A percentile compares a stretch with the other conserved stretches of the same genome.
Evolutionary conservation across 2,329 filamentous ascomycete genomes (phyloP).

Genomic region (Diaporthe sp.): DNA sequence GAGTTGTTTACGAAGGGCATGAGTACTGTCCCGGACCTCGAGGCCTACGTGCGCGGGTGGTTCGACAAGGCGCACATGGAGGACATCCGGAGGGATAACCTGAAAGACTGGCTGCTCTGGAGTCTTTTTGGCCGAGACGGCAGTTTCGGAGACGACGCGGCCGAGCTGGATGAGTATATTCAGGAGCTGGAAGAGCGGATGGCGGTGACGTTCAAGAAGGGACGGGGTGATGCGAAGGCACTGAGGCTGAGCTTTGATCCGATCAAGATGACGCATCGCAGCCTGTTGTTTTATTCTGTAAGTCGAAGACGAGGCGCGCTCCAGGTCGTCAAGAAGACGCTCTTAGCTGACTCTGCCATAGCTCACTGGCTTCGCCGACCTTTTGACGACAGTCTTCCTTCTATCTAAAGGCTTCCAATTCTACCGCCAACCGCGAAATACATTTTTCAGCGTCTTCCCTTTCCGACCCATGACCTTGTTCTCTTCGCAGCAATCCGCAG

Average conservation of each 20-base stretch:
- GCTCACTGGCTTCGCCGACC: conserved; percentile 33
- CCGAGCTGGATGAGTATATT: conserved; percentile 41
- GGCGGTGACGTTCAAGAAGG: conserved; percentile 26
- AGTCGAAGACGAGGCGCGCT: conserved; percentile 30
- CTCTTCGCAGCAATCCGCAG: neutral
- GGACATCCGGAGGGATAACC: conserved; percentile 42
- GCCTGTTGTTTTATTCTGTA: conserved; percentile 27
- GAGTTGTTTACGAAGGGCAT: conserved; percentile 35
- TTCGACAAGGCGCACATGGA: conserved; percentile 40
- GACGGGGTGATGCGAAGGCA: conserved; percentile 40
- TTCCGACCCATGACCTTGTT: conserved; percentile 37
- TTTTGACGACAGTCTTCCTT: conserved; percentile 15
- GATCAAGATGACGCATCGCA: conserved; percentile 40
- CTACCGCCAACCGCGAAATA: conserved; percentile 42
- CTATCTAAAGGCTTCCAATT: conserved; percentile 41
- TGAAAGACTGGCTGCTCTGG: conserved; percentile 45
- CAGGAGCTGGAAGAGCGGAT: conserved; percentile 29
- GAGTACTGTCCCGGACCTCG: conserved; percentile 38
- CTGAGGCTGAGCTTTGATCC: conserved; percentile 43
- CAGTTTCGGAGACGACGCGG: conserved; percentile 19
- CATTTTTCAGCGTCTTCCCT: conserved; percentile 43
- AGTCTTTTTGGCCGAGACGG: conserved; percentile 40
- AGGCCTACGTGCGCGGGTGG: conserved; percentile 42
- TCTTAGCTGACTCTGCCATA: neutral
- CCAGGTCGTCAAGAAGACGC: neutral